Evolutionary conservation across 2,329 filamentous ascomycete species (phyloP).

Genomic region (Penicillium sumatraense): DNA sequence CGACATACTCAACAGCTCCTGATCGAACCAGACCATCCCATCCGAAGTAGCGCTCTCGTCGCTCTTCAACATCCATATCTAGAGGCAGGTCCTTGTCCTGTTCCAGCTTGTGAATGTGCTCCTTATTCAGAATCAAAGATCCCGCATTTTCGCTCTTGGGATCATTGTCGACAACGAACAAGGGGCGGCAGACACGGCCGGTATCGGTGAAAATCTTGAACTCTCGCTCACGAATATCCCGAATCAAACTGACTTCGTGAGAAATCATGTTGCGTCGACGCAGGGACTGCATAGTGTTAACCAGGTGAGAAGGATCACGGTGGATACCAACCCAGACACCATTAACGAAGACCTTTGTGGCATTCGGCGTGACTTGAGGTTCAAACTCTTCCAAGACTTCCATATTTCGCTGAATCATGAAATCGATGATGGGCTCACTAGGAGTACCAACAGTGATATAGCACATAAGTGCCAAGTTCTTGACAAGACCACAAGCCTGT

Average conservation of each 20-base stretch:
- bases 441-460: conserved; percentile 96
- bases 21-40: conserved; percentile 85
- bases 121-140: conserved; percentile 79
- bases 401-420: conserved; percentile 96
- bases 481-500: conserved; percentile 96
- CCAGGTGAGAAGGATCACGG: conserved; percentile 82
- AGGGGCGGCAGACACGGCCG: conserved; percentile 87
- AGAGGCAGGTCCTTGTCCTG: conserved; percentile 69
- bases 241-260: conserved; percentile 90
- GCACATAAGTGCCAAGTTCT: conserved; percentile 97
- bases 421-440: conserved; percentile 86
- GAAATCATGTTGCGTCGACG: conserved; percentile 82
- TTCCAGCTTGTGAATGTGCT: conserved; percentile 78
- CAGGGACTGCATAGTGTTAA: conserved; percentile 75
- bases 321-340: conserved; percentile 98
- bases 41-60: conserved; percentile 69
- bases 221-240: conserved; percentile 94
- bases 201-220: conserved; percentile 99
- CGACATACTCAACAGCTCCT: conserved; percentile 92
- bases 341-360: conserved; percentile 97
- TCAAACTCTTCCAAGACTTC: conserved; percentile 96
- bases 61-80: conserved; percentile 63
- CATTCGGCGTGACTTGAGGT: conserved; percentile 80
- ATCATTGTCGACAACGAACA: conserved; percentile 93
- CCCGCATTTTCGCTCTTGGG: conserved; percentile 74